A percentile compares a stretch with the other conserved stretches of the same genome.
phyloP scores from a whole-genome alignment of 805 yeast species.

The Metschnikowia peoriensis region DNA sequence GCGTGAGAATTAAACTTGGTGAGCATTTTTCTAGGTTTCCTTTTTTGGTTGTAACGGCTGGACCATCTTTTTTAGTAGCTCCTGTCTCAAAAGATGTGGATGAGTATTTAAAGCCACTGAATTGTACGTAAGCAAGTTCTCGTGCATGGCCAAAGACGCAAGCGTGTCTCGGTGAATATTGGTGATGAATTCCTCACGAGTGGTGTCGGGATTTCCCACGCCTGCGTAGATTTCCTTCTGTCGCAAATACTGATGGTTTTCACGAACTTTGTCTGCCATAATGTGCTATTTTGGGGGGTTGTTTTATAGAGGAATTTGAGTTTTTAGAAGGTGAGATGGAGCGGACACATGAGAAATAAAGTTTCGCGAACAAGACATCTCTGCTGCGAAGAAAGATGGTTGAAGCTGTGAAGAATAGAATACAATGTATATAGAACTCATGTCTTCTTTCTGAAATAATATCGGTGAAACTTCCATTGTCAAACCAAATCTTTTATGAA shows the following conservation, averaged over 20 bases:
- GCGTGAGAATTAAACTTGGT: background rate
- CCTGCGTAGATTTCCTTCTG: slow-evolving; percentile 67
- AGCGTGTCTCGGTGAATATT: slow-evolving; percentile 68
- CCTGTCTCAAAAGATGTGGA: slow-evolving; percentile 28
- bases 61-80: slow-evolving; percentile 37
- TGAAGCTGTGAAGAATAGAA: too few species aligned
- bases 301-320: background rate
- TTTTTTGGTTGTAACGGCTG: slow-evolving; percentile 16
- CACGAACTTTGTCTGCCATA: slow-evolving; percentile 66
- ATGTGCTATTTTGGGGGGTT: background rate
- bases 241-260: slow-evolving; percentile 53
- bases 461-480: too few species aligned
- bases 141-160: slow-evolving; percentile 60
- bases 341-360: too few species aligned
- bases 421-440: too few species aligned
- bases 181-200: slow-evolving; percentile 63
- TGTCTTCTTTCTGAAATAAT: too few species aligned
- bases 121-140: slow-evolving; percentile 50
- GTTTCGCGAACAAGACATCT: too few species aligned
- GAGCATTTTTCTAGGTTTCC: background rate
- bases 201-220: slow-evolving; percentile 71
- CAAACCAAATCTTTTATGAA: too few species aligned
- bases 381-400: too few species aligned
- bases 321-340: background rate
- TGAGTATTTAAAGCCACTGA: slow-evolving; percentile 50